These are phyloP conservation scores for Russula sp. DNA, from an alignment of 768 basidiomycete species.

Conservation along the genomic window DNA sequence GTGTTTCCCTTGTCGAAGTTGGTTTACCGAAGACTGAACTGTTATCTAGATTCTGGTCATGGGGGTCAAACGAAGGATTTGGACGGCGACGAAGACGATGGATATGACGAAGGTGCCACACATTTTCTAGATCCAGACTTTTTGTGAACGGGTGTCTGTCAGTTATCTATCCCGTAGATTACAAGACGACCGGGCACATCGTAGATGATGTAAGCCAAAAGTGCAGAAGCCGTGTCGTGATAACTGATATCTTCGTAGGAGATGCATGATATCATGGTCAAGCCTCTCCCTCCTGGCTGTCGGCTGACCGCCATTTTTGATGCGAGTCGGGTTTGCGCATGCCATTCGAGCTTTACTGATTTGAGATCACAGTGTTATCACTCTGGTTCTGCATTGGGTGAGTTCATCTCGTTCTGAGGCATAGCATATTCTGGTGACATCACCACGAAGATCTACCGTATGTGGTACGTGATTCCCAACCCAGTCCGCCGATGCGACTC, in stretches of 20 bases:
- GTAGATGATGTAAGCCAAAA: slow-evolving; percentile 55
- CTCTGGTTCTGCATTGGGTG: slow-evolving; percentile 42
- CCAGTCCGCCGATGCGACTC: not conserved
- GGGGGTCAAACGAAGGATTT: slow-evolving; percentile 84
- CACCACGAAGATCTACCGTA: slow-evolving; percentile 34
- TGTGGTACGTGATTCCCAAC: slow-evolving; percentile 22
- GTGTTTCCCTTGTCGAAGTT: not conserved
- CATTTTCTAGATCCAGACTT: not conserved
- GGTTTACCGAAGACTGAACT: not conserved
- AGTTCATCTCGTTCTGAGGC: not conserved
- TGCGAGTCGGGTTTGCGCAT: slow-evolving; percentile 32
- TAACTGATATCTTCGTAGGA: slow-evolving; percentile 28
- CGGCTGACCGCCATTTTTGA: slow-evolving; percentile 59
- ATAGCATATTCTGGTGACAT: not conserved
- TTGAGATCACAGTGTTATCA: slow-evolving; percentile 37
- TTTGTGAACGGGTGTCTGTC: not conserved
- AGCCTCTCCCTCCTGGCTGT: slow-evolving; percentile 57
- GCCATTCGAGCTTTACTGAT: slow-evolving; percentile 13
- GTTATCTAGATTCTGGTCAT: slow-evolving; percentile 73
- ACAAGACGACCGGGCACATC: slow-evolving; percentile 68
- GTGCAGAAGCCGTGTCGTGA: not conserved
- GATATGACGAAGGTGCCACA: slow-evolving; percentile 63
- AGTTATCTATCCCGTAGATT: slow-evolving; percentile 91
- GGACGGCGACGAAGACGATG: slow-evolving; percentile 75
- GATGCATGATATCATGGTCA: slow-evolving; percentile 43